Conservation (phyloP, 805 yeast species). For the Ogataea chonburiensis region DNA sequence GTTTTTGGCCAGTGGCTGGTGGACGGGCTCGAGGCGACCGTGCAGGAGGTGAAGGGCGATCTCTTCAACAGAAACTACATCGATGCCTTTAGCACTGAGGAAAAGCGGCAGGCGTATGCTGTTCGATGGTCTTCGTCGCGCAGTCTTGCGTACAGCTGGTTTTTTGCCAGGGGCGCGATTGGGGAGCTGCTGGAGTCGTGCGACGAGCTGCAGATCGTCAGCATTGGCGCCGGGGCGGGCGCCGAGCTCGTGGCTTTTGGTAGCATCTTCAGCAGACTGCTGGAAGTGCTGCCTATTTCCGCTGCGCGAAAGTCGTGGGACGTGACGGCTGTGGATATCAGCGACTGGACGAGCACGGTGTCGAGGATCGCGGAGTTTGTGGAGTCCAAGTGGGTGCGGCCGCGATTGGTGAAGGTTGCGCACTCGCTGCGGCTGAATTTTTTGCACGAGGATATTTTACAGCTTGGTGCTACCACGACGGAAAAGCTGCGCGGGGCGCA, state of each 20-base stretch:
- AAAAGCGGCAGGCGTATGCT: slow-evolving; percentile 72
- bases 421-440: slow-evolving; percentile 35
- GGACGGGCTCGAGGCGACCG: slow-evolving; percentile 37
- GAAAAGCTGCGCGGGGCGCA: slow-evolving; percentile 33
- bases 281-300: slow-evolving; percentile 16
- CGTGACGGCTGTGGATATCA: slow-evolving; percentile 70
- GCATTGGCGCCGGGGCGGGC: slow-evolving; percentile 90
- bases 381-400: slow-evolving; percentile 52
- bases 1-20: slow-evolving; percentile 31
- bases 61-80: slow-evolving; percentile 69
- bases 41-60: slow-evolving; percentile 70
- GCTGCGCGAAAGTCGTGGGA: slow-evolving; percentile 13
- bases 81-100: slow-evolving; percentile 63
- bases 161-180: slow-evolving; percentile 53
- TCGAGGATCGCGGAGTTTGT: slow-evolving; percentile 43
- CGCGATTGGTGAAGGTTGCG: slow-evolving; percentile 24
- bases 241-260: slow-evolving; percentile 71
- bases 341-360: slow-evolving; percentile 68
- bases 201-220: slow-evolving; percentile 39
- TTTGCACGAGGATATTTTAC: slow-evolving; percentile 37
- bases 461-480: slow-evolving; percentile 21
- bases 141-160: slow-evolving; percentile 68
- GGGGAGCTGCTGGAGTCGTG: slow-evolving; percentile 36
- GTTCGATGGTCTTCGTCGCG: slow-evolving; percentile 86
- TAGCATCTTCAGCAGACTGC: slow-evolving; percentile 47